Base-by-base conservation (phyloP, 345 rosid species). In the Brassica nigra region DNA sequence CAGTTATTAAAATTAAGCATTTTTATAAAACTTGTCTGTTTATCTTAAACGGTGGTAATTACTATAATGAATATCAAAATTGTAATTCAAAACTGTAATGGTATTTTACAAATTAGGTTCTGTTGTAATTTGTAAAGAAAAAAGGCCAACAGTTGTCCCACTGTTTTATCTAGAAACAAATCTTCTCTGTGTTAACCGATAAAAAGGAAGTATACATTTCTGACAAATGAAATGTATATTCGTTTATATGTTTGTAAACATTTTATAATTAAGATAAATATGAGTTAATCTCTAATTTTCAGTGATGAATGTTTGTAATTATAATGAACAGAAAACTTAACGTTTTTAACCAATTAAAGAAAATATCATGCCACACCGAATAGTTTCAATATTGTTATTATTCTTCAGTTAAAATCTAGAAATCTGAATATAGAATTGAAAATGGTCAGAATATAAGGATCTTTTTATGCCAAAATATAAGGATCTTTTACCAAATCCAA, bases 371-470 rank as follows among this genome's bases (percentile, higher is more conserved):
- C 2, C 47, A 3, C 66, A 55, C 33, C 5, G 14, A 54, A 69
- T 8, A 36, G 28, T 3, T 6, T 10, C 14, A 66, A 39, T 31
- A 63, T 66, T 62, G 62, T 31, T 62, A 23, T 10, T 23, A 12
- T 4, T 23, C 76, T 64, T 70, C 76, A 70, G 71, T 78, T 57
- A 34, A 57, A 78, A 72, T 66, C 18, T 77, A 71, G 71, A 57
- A 39, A 55, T 14, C 1, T 8, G 65, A 78, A 72, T 78, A 72
- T 57, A 78, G 73, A 78, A 57, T 27, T 71, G 67, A 71, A 63
- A 72, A 36, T 72, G 66, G 62, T 15, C 68, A 72, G 6, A 66
- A 62, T 62, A 23, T 64, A 71, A 52, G 9, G 14, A 71, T 78
- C 73, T 57, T 54, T 12, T 61, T 23, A 23, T 23, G 27, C 27